A percentile compares a stretch with the other conserved stretches of the same genome.
phyloP scores from a whole-genome alignment of 306 rosid species.

The Sechiopsis laciniata region DNA sequence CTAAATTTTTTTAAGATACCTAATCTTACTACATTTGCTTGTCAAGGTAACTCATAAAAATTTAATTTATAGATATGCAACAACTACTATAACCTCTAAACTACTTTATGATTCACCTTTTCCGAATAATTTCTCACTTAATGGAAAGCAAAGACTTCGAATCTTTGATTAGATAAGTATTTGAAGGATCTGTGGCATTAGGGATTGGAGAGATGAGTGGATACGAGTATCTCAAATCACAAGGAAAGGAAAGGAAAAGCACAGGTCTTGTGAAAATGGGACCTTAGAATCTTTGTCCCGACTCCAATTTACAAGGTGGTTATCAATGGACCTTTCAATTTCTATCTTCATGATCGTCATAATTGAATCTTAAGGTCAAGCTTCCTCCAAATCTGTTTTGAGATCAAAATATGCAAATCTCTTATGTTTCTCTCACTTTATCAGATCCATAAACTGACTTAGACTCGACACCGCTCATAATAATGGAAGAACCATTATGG shows the following conservation, averaged over 20 bases:
- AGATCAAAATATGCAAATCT: constrained; percentile 20
- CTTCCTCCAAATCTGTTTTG: background rate
- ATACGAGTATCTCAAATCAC: background rate
- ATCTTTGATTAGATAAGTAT: constrained; percentile 14
- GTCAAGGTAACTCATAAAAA: too few relatives aligned
- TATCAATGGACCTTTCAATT: constrained; percentile 19
- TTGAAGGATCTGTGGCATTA: constrained; percentile 8
- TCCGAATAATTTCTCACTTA: too few relatives aligned
- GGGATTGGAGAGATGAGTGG: constrained; percentile 12
- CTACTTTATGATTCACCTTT: too few relatives aligned
- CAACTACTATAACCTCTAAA: too few relatives aligned
- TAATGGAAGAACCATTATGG: too few relatives aligned
- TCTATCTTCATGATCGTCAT: background rate
- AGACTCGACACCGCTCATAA: too few relatives aligned
- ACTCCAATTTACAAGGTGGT: constrained; percentile 18
- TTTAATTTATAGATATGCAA: too few relatives aligned
- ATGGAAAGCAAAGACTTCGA: too few relatives aligned
- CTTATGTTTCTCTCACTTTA: constrained; percentile 19
- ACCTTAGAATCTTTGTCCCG: constrained; percentile 20
- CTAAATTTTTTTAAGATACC: too few relatives aligned
- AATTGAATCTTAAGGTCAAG: constrained; percentile 13
- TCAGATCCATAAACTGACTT: background rate
- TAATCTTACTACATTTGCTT: too few relatives aligned
- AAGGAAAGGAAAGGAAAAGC: constrained; percentile 6
- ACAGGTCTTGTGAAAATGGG: constrained; percentile 18